Evolutionary conservation across 1,284 basidiomycete species (phyloP).

Genomic region (Polyporus tsugae): DNA sequence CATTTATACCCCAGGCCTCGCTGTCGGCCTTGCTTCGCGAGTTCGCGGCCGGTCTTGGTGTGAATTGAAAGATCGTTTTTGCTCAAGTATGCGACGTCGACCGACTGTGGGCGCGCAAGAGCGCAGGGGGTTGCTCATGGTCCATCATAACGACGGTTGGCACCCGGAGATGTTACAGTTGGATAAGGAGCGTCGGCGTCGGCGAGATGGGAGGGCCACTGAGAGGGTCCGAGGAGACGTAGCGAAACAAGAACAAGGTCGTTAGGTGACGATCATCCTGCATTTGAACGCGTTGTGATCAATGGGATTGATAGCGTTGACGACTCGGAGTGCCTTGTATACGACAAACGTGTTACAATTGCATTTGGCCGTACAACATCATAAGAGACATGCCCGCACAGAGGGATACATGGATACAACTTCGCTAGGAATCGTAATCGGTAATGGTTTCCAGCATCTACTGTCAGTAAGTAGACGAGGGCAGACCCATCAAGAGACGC

Average conservation of each 20-base stretch:
- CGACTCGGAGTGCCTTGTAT: neutral
- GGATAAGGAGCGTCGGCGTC: neutral
- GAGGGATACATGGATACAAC: neutral
- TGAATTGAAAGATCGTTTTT: no score
- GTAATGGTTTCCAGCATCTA: neutral
- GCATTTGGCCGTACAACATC: neutral
- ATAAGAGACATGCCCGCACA: neutral
- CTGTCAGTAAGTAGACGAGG: neutral
- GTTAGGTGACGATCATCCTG: neutral
- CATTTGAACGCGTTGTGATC: neutral
- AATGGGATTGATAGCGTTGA: neutral
- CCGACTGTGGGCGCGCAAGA: no score
- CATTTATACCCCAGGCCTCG: neutral
- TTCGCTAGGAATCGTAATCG: neutral
- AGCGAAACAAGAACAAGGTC: neutral
- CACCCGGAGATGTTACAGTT: neutral
- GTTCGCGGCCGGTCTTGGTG: no score
- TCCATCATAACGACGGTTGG: neutral
- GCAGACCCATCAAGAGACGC: slow-evolving; percentile 3
- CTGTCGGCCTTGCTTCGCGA: neutral
- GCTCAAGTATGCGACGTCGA: no score
- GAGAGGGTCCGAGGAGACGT: neutral
- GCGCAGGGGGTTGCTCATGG: no score
- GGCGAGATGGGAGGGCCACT: neutral
- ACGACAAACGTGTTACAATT: neutral